These are phyloP conservation scores for Pyrenochaeta sp. DNA, from an alignment of 2,329 filamentous ascomycete genomes.

Conservation along the genomic window DNA sequence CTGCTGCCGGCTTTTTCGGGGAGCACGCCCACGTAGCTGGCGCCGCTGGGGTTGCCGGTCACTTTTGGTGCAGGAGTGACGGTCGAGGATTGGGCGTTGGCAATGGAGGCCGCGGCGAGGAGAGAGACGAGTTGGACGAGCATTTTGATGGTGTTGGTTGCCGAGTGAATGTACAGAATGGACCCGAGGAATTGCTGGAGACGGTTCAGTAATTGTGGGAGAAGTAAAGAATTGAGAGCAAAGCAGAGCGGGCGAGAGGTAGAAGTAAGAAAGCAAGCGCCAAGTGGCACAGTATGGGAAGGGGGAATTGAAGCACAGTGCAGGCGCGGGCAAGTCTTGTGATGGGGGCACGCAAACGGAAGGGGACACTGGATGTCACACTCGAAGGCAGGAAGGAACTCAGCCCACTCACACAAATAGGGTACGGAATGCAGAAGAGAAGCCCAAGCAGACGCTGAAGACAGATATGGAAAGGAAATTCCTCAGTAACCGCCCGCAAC, in stretches of 20 bases:
- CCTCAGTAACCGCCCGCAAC: constrained; percentile 1
- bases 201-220: constrained; percentile 19
- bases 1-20: constrained; percentile 41
- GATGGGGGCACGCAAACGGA: constrained; percentile 7
- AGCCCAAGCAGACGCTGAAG: not conserved
- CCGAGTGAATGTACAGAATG: constrained; percentile 16
- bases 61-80: constrained; percentile 44
- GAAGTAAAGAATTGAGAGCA: not conserved
- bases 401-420: constrained; percentile 9
- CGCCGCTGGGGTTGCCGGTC: constrained; percentile 50
- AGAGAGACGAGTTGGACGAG: constrained; percentile 38
- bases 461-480: constrained; percentile 6
- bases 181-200: constrained; percentile 5
- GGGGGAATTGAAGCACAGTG: constrained; percentile 8
- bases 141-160: constrained; percentile 38
- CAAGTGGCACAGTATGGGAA: constrained; percentile 3
- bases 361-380: constrained; percentile 2
- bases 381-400: not conserved
- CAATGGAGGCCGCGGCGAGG: constrained; percentile 39
- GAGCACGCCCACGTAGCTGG: constrained; percentile 50
- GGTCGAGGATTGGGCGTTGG: constrained; percentile 38
- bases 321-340: constrained; percentile 4
- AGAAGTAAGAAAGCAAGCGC: not conserved
- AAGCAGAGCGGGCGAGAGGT: not conserved
- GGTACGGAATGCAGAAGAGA: constrained; percentile 1